Percentiles rank a stretch among this genome's conserved stretches.
These are phyloP conservation scores for Suaeda aralocaspica DNA, from an alignment of 148 eudicot species.

Conservation along the genomic window DNA sequence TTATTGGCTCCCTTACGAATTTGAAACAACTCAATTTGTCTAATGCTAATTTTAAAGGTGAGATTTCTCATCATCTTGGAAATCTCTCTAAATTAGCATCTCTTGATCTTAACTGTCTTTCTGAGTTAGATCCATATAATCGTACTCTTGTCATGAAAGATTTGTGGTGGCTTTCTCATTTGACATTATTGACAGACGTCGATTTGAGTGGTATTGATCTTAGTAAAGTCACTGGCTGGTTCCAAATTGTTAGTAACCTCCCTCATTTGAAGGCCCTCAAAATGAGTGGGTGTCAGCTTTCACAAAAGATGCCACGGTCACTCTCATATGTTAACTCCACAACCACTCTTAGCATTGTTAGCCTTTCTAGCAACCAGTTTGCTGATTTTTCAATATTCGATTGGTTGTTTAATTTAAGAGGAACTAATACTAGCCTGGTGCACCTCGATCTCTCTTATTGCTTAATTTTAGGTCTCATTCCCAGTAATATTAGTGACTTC, in stretches of 20 bases:
- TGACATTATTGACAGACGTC: conserved; percentile 1
- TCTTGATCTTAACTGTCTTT: conserved; percentile 18
- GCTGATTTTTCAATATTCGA: not conserved
- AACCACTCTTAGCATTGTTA: conserved; percentile 18
- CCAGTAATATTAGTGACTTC: conserved; percentile 15
- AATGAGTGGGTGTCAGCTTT: conserved; percentile 18
- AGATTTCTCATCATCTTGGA: conserved; percentile 7
- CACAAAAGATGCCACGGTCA: conserved; percentile 3
- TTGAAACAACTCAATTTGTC: conserved; percentile 14
- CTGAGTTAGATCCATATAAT: not conserved
- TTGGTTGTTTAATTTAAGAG: conserved; percentile 20
- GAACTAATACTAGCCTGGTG: conserved; percentile 6
- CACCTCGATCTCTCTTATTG: conserved; percentile 22
- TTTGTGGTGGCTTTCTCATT: conserved; percentile 14
- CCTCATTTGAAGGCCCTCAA: conserved; percentile 18
- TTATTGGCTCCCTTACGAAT: conserved; percentile 4
- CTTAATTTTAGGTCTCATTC: conserved; percentile 17
- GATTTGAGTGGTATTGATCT: conserved; percentile 14
- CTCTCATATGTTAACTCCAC: conserved; percentile 21
- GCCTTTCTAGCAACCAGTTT: conserved; percentile 21
- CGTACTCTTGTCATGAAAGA: conserved; percentile 7
- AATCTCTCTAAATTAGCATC: conserved; percentile 6
- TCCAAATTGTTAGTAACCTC: conserved; percentile 8
- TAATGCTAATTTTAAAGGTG: conserved; percentile 19
- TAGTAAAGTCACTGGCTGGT: conserved; percentile 12